Evolutionary conservation across 1,139 yeast genomes (phyloP).

Genomic region (Schwanniomyces etchellsii): DNA sequence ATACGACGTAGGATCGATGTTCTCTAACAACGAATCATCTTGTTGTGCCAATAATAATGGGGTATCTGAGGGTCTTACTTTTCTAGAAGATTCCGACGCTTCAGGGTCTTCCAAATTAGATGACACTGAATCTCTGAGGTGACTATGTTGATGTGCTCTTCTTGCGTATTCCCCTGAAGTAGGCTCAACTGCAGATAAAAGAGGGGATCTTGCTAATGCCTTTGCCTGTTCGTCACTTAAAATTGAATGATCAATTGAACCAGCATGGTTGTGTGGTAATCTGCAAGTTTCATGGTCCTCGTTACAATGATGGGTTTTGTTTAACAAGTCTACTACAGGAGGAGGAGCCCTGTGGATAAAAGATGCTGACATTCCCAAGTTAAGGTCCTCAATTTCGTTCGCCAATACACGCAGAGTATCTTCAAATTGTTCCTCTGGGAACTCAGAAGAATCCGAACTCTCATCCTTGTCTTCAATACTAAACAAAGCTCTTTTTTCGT

Average conservation of each 20-base stretch:
- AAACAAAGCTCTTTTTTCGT: background rate
- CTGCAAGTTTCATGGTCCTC: conserved; percentile 28
- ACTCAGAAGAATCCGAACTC: conserved; percentile 17
- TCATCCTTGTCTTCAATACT: background rate
- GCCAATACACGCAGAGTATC: conserved; percentile 5
- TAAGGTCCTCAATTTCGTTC: conserved; percentile 26
- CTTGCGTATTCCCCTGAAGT: conserved; percentile 44
- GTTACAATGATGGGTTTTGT: conserved; percentile 12
- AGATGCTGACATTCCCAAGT: conserved; percentile 43
- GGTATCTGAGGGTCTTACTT: conserved; percentile 12
- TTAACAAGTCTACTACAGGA: conserved; percentile 29
- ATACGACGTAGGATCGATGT: conserved; percentile 64
- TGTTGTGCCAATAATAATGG: conserved; percentile 46
- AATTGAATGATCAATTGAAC: conserved; percentile 29
- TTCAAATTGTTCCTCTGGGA: conserved; percentile 14
- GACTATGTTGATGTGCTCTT: conserved; percentile 27
- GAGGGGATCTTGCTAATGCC: conserved; percentile 50
- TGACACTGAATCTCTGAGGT: conserved; percentile 6
- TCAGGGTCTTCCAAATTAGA: conserved; percentile 11
- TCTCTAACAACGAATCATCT: conserved; percentile 34
- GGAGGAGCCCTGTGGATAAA: conserved; percentile 37
- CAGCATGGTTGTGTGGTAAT: conserved; percentile 37
- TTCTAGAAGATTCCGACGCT: conserved; percentile 7
- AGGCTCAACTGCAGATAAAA: conserved; percentile 54
- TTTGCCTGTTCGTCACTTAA: conserved; percentile 45